Base-by-base conservation (phyloP, 345 rosid species). In the Conringia planisiliqua region DNA sequence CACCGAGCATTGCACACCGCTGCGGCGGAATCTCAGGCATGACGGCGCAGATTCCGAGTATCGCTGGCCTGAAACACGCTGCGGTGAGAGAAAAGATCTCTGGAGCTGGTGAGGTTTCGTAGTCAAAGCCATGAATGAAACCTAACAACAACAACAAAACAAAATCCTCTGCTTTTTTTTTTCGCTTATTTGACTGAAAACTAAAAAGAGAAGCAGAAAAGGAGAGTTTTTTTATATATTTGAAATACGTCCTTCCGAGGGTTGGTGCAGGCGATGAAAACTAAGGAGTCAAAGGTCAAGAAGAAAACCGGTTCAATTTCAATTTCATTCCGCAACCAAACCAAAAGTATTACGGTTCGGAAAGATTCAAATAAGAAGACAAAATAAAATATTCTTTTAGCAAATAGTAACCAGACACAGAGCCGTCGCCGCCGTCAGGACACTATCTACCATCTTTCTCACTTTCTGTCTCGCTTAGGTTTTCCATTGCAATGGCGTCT, bases 111-210 rank as follows among this genome's bases (percentile, higher is more conserved):
- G 72, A 73, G 85, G 42, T 32, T 74, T 84, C 3, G 86, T 57
- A 6, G 88, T 60, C 70, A 85, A 78, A 36, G 95, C 95, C 98
- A 92, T 92, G 44, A 16, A 2, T 6, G 55, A 38, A 11, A 69
- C 47, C 64, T 24, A 27, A 11, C 30, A 5, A 50, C 7, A 13
- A 27, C 36, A 2, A 10, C n/a, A n/a, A 16, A 4, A 6, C 57
- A 50, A 48, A 20, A 18, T 32, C 32, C 14, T 39, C 70, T 11
- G 76, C 3, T 16, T 13, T 70, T 51, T 5, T 30, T 62, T 42
- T 62, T 38, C 35, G 46, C 36, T 57, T 29, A 5, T 64, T 47
- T 62, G 51, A 62, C 68, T 72, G 38, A 24, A 62, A 29, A 10
- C 48, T 32, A 63, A 11, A 13, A 16, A 35, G n/a, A 36, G 7